Evolutionary conservation across 306 rosid species (phyloP), one percentile per base, ranked within the genome.

Genomic region (Trichosanthes truncata): DNA sequence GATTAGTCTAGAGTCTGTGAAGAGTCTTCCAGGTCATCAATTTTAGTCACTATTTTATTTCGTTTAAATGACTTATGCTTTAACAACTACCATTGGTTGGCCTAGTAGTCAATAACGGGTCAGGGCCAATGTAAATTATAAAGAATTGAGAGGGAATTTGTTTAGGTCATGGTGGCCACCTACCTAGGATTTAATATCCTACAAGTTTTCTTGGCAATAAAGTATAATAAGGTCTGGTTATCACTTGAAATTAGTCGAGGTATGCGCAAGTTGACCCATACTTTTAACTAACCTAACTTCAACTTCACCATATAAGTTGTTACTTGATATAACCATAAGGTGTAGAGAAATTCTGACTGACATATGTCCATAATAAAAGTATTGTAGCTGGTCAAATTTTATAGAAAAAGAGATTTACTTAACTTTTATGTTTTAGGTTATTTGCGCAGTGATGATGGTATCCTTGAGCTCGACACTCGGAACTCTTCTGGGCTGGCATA

Each of bases 401-500:
- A 29, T 35, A 20, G 46, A 13, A 1, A 76, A 51, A 2, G 35
- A 31, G 6, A 18, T 48, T 52, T 49, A 8, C 35, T 2, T n/a
- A 23, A 77, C 35, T 8, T 51, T 25, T 84, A 71, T 75, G 31
- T 67, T 53, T 74, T 29, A 94, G 98, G 87, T 90, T 82, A n/a
- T 79, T 38, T 89, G 83, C 73, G 98, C 90, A 78, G 35, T 35
- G 15, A 72, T 81, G 85, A 73, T 86, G 86, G 31, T 84, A 52
- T 80, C 77, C 61, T 84, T 92, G 94, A 88, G 89, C 76, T 29
- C 73, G 60, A 90, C 86, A 40, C 91, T 94, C 43, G 87, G 85
- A 62, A 88, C 91, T 78, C 94, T 94, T 71, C 79, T 83, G 74
- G 93, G 90, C 76, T 94, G 98, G 98, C 96, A 92, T 87, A 66